A percentile compares a stretch with the other conserved stretches of the same genome.
These are phyloP conservation scores for Rachicladosporium sp. DNA, from an alignment of 2,329 filamentous ascomycete genomes.

Conservation along the genomic window DNA sequence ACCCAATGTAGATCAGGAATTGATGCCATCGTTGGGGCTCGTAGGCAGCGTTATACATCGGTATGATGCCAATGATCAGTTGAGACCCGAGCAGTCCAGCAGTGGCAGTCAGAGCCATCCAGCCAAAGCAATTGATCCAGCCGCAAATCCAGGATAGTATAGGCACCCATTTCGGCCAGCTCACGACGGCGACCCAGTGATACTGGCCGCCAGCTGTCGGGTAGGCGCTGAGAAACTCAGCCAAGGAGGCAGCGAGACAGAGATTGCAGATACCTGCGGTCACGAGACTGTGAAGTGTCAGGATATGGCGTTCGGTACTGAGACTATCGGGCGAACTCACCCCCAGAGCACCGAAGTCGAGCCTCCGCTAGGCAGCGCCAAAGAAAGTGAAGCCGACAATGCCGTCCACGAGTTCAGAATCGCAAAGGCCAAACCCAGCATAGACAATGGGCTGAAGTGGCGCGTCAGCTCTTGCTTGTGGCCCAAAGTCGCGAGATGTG, in stretches of 20 bases:
- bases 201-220: conserved; percentile 45
- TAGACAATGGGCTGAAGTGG: conserved; percentile 46
- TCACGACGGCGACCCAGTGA: conserved; percentile 58
- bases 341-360: conserved; percentile 61
- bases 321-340: too few relatives aligned
- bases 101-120: conserved; percentile 57
- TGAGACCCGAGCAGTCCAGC: conserved; percentile 55
- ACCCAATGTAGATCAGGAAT: conserved; percentile 59
- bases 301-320: conserved; percentile 16
- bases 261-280: conserved; percentile 53
- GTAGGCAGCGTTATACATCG: conserved; percentile 48
- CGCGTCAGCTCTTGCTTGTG: conserved; percentile 46
- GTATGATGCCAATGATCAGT: conserved; percentile 53
- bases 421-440: conserved; percentile 51
- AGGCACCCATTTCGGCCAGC: conserved; percentile 48
- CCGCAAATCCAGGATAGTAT: conserved; percentile 58
- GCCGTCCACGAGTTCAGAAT: conserved; percentile 54
- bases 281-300: conserved; percentile 27
- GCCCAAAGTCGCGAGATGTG: conserved; percentile 42
- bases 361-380: conserved; percentile 59
- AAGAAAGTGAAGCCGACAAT: conserved; percentile 43
- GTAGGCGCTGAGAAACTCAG: conserved; percentile 50
- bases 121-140: conserved; percentile 62
- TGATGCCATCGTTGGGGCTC: conserved; percentile 53
- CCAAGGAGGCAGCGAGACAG: conserved; percentile 55